Base-by-base conservation (phyloP, 352 stramenopile genomes). In the Phytophthora boehmeriae region DNA sequence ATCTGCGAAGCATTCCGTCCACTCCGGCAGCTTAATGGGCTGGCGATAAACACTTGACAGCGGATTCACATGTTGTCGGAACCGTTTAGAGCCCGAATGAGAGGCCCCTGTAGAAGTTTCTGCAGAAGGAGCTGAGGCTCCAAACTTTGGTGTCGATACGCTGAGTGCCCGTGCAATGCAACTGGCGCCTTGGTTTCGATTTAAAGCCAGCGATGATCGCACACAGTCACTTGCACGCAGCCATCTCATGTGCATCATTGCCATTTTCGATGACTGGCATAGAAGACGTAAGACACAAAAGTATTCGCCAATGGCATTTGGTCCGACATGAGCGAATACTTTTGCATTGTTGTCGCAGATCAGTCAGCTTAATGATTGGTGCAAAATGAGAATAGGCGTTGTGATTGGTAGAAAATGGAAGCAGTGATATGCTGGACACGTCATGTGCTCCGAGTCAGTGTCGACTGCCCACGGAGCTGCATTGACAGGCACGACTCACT, bases 21-120 rank as follows among this genome's bases (percentile, higher is more conserved):
- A 96, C 14, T 92, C 68, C 0, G 88, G 88, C 14, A 94, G 46
- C 43, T 66, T 59, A 20, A 93, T 76, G 8, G 83, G 81, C 43
- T 83, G 71, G 25, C 73, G 80, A 44, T 89, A 96, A 42, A 83
- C 63, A 27, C 69, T 70, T 20, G 85, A 58, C 16, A 96, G 71
- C 46, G 88, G 88, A 55, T 96, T 96, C 55, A 96, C 88, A 52
- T 96, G 88, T 70, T 96, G 86, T 8, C 86, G 83, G 62, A 93
- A 86, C 10, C 87, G 72, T 46, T 80, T 88, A 44, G 73, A 76
- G 32, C 54, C 51, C 17, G 66, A 67, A 20, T 42, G 57, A 25
- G 59, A 63, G 22, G 64, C 52, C 22, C 38, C 17, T 11, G 45
- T 11, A 14, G 27, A 23, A 14, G 20, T 38, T 22, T 28, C 51